Percentiles rank a stretch among this genome's conserved stretches.
phyloP scores from a whole-genome alignment of 2,329 filamentous ascomycete genomes.

The Pseudogymnoascus sp. region DNA sequence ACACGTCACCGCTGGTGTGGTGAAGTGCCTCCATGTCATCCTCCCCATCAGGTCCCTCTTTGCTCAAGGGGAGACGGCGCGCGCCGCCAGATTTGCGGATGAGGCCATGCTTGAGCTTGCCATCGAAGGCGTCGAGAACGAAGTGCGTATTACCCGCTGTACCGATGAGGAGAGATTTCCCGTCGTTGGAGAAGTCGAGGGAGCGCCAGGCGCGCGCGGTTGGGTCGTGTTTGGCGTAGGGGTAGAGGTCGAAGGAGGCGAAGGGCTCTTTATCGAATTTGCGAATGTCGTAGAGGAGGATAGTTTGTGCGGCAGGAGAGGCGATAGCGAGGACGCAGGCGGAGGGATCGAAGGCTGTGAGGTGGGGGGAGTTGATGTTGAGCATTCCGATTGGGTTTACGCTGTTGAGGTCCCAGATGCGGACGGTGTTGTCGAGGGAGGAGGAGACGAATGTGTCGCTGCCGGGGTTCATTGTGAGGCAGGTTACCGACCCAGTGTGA shows the following conservation, averaged over 20 bases:
- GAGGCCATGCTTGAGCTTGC: constrained; percentile 68
- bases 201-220: constrained; percentile 65
- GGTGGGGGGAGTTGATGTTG: constrained; percentile 71
- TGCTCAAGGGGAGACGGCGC: constrained; percentile 47
- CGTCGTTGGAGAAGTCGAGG: constrained; percentile 93
- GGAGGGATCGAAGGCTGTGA: constrained; percentile 86
- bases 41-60: constrained; percentile 29
- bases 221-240: constrained; percentile 22
- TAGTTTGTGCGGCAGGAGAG: constrained; percentile 68
- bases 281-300: constrained; percentile 87
- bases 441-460: constrained; percentile 90
- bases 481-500: constrained; percentile 79
- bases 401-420: constrained; percentile 74
- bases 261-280: constrained; percentile 93
- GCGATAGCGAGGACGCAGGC: constrained; percentile 87
- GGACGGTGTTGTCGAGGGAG: constrained; percentile 82
- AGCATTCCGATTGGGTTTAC: constrained; percentile 77
- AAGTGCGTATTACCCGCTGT: constrained; percentile 84
- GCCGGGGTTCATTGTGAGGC: constrained; percentile 74
- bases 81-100: constrained; percentile 50
- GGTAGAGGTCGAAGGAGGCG: constrained; percentile 69
- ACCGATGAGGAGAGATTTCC: constrained; percentile 75
- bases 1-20: constrained; percentile 65
- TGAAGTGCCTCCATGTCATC: not conserved
- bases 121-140: constrained; percentile 87